Evolutionary conservation across 345 rosid genomes (phyloP).

Genomic region (Pugionium dolabratum): DNA sequence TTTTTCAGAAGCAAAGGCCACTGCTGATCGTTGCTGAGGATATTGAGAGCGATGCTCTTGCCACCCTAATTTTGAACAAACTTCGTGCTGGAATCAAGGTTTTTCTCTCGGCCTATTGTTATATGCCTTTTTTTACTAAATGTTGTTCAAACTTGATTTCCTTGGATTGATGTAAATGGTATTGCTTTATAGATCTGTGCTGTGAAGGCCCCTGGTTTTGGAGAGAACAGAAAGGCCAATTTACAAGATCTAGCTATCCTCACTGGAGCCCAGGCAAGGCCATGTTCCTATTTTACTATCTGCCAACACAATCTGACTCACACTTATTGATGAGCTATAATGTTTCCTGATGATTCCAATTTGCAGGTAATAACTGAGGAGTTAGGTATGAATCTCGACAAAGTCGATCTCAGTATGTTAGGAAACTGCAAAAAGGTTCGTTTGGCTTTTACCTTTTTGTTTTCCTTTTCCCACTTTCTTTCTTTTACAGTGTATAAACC

Average conservation of each 20-base stretch:
- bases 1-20: slow-evolving; percentile 58
- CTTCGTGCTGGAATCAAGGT: slow-evolving; percentile 99
- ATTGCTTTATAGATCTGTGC: slow-evolving; percentile 69
- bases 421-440: slow-evolving; percentile 83
- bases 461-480: not conserved
- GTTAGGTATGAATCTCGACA: slow-evolving; percentile 89
- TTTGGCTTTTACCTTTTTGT: not conserved
- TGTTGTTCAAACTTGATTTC: not conserved
- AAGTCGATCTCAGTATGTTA: slow-evolving; percentile 76
- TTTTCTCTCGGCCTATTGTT: slow-evolving; percentile 26
- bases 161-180: slow-evolving; percentile 17
- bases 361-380: slow-evolving; percentile 81
- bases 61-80: slow-evolving; percentile 84
- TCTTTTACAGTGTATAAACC: not conserved
- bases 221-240: slow-evolving; percentile 87
- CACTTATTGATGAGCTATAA: slow-evolving; percentile 18
- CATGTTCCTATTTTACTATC: not conserved
- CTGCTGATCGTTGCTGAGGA: slow-evolving; percentile 86
- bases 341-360: slow-evolving; percentile 1
- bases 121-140: not conserved
- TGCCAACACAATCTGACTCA: not conserved
- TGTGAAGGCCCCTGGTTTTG: slow-evolving; percentile 97
- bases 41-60: slow-evolving; percentile 93
- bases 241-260: slow-evolving; percentile 87
- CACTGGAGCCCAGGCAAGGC: slow-evolving; percentile 83